Base-by-base conservation (phyloP, 331 rosid species). In the Erythrophleum ivorense region DNA sequence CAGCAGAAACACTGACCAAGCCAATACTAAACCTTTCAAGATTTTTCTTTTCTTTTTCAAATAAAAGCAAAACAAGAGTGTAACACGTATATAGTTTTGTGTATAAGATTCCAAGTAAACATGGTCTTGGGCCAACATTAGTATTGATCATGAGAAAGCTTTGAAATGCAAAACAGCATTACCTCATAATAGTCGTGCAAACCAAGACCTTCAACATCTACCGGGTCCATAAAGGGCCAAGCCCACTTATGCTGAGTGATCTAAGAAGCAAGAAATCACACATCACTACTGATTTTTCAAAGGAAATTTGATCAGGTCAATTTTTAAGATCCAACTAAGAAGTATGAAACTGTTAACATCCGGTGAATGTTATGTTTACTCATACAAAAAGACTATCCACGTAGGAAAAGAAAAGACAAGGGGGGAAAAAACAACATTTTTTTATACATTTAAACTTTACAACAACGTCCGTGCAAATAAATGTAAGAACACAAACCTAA, bases 181-280 rank as follows among this genome's bases (percentile, higher is more conserved):
- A 90, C 97, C 84, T 88, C 66, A 78, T 88, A 80, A 69, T 90
- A 91, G 82, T 91, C 97, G 0, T 82, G 80, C 76, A 90, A 85
- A 73, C 82, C 86, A 70, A 92, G 94, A 80, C 88, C 84, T 58
- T 86, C 33, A 19, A 84, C 94, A 81, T 92, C 94, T 60, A 90
- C 94, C 79, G 97, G 97, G 0, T 85, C 60, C 90, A 74, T 4
- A 78, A 92, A 92, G 36, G 97, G 92, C 90, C 90, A 77, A 29
- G 97, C 89, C 97, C 92, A 92, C 73, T 77, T 83, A 80, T 90
- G 94, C 86, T 87, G 91, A 73, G 87, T 87, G 79, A 90, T 87
- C 97, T 92, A 88, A 75, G 52, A 80, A 70, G 41, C 29, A 49
- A 67, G 71, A 78, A 75, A 67, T 46, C 13, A 48, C 33, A 63